Conservation (phyloP, 164 flowering plant species). For the Umbilicus rupestris region DNA sequence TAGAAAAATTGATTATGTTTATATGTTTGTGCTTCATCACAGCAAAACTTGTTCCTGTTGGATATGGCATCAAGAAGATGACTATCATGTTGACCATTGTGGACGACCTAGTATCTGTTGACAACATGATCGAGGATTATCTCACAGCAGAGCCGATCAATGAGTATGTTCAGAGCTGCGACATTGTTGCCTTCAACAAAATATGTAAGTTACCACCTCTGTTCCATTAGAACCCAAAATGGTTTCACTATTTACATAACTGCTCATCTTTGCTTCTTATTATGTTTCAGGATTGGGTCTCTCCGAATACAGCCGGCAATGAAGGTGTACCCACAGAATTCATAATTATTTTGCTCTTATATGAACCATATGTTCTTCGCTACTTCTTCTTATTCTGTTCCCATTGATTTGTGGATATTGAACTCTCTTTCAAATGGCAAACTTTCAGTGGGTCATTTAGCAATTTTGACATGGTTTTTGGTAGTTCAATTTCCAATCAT, state of each 20-base stretch:
- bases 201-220: conserved; percentile 18
- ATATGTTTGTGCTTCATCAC: conserved; percentile 10
- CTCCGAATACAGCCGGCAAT: background rate
- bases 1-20: background rate
- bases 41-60: conserved; percentile 86
- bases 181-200: conserved; percentile 92
- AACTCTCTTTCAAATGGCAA: background rate
- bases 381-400: background rate
- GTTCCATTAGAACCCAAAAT: background rate
- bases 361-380: background rate
- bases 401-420: background rate
- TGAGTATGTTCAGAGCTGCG: conserved; percentile 89
- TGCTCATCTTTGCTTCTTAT: background rate
- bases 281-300: conserved; percentile 2
- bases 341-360: background rate
- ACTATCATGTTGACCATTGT: conserved; percentile 83
- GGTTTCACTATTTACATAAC: background rate
- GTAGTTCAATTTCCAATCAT: no score
- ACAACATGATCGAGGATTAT: conserved; percentile 59
- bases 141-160: conserved; percentile 73
- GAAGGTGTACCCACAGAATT: no score
- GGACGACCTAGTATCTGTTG: conserved; percentile 87
- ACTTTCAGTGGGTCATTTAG: background rate
- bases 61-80: conserved; percentile 88
- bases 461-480: background rate